Evolutionary conservation across 2,329 filamentous ascomycete genomes (phyloP), one percentile per base, ranked within the genome.

Genomic region (Stagonosporopsis tanaceti): DNA sequence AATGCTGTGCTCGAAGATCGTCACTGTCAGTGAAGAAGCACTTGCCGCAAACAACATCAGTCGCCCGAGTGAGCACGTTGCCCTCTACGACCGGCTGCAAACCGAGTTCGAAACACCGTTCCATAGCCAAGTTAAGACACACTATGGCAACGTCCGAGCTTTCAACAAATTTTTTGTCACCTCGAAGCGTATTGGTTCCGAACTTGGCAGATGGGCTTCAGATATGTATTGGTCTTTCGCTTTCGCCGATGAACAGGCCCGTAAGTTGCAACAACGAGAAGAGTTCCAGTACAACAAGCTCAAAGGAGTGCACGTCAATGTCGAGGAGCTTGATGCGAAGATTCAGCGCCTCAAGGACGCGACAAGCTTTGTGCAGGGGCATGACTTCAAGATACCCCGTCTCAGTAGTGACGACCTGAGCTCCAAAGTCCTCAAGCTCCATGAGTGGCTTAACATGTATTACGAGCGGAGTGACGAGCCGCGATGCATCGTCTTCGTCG

Each of bases 401-500:
- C 69, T 76, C 3, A 74, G 77, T 22, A 71, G 74, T 25, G 59
- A 67, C 1, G 69, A 81, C 2, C 68, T 96, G 12, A 96, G 93
- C 25, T 80, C 86, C 15, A 99, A 98, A 73, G 88, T 94, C 0
- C 75, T 84, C 4, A 66, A 82, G 5, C 83, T 98, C 0, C 73
- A 86, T 22, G 70, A 80, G 2, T 85, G 87, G 53, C 80, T 98
- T 1, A 71, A 76, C 3, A 75, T 85, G 7, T 83, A 89, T 47
- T 97, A 93, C 67, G 77, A 83, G 30, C 75, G 81, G 2, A 76
- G 80, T 2, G 82, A 81, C 1, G 81, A 87, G 6, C 80, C 83
- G 27, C 87, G 88, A 59, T 96, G 92, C 69, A 96, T 99, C 53
- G 85, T 98, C 0, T 98, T 99, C 74, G 92, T 96, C 0, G 83